Evolutionary conservation across 129 eudicot species (phyloP), one percentile per base, ranked within the genome.

Genomic region (Arctium minus): DNA sequence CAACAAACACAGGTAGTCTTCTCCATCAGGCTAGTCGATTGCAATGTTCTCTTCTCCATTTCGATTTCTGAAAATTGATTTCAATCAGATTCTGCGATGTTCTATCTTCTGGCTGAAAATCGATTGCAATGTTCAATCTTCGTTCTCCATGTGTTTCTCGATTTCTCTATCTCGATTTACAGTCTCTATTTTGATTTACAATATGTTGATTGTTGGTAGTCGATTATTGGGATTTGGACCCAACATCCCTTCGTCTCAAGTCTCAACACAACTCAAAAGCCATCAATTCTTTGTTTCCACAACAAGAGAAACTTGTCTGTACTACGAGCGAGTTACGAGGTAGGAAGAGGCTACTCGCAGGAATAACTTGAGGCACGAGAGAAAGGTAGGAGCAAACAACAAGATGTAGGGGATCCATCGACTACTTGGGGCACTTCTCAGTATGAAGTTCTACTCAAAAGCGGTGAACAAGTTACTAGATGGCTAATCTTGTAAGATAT

Each of bases 401-500:
- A 70, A 38, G 60, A 68, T 71, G 2, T 76, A 27, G 87, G 50
- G 1, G 79, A 81, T 31, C 32, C 79, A 13, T 4, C 70, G 10
- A 73, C 32, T 74, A 85, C 38, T 32, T 86, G 87, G 89, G 89
- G 83, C 29, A 60, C 86, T 81, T 82, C 87, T 42, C 88, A 96
- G 36, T 93, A 89, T 76, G 89, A 96, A 74, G 98, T 91, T 77
- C 78, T 96, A 3, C 92, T 96, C 35, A 93, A 82, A 83, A 98
- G 99, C n/a, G 99, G 99, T 8, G 97, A 96, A 62, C 98, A 93
- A 82, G 99, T 96, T 84, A 89, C 93, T 36, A 96, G 75, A 93
- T 96, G 94, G 92, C 85, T 48, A 93, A 90, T 62, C 93, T 96
- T 85, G 99, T 95, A 90, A 92, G 89, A 84, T 37, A 42, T 68